Evolutionary conservation across 345 rosid species (phyloP).

Genomic region (Brassica napus): DNA sequence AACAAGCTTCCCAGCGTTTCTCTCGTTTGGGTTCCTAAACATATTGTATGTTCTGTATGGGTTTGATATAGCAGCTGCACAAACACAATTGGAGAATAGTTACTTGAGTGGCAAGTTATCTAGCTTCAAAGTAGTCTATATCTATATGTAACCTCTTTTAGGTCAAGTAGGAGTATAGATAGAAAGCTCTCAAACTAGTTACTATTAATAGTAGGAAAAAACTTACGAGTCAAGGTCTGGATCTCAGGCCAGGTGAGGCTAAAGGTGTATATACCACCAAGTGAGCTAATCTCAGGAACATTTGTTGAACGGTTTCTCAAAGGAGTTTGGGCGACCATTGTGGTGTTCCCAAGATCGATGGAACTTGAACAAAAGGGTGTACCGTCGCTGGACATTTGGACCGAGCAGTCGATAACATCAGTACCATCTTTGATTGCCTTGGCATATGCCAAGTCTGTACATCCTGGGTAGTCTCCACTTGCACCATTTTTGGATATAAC

Average conservation of each 20-base stretch:
- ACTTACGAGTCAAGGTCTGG: slow-evolving; percentile 63
- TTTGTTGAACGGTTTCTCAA: slow-evolving; percentile 39
- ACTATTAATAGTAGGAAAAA: slow-evolving; percentile 1
- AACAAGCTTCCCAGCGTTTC: slow-evolving; percentile 51
- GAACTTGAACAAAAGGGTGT: slow-evolving; percentile 67
- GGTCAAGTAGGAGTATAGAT: too few relatives aligned
- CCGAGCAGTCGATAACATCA: slow-evolving; percentile 79
- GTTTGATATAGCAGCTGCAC: slow-evolving; percentile 63
- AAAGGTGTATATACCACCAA: slow-evolving; percentile 60
- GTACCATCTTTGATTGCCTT: slow-evolving; percentile 70
- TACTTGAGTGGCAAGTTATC: not conserved
- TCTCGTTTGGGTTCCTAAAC: slow-evolving; percentile 59
- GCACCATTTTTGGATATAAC: slow-evolving; percentile 82
- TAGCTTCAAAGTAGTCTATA: not conserved
- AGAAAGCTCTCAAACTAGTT: not conserved
- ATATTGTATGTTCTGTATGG: slow-evolving; percentile 43
- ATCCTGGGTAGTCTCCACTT: slow-evolving; percentile 92
- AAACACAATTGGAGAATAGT: slow-evolving; percentile 9
- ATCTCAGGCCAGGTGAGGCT: slow-evolving; percentile 72
- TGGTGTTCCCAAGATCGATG: slow-evolving; percentile 55
- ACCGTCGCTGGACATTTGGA: slow-evolving; percentile 81
- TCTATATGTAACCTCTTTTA: not conserved
- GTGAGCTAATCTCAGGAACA: slow-evolving; percentile 47
- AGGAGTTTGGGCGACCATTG: slow-evolving; percentile 42
- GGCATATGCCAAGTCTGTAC: slow-evolving; percentile 74